A percentile compares a stretch with the other conserved stretches of the same genome.
phyloP scores from a whole-genome alignment of 805 yeast species.

The Wickerhamiella qilinensis region DNA sequence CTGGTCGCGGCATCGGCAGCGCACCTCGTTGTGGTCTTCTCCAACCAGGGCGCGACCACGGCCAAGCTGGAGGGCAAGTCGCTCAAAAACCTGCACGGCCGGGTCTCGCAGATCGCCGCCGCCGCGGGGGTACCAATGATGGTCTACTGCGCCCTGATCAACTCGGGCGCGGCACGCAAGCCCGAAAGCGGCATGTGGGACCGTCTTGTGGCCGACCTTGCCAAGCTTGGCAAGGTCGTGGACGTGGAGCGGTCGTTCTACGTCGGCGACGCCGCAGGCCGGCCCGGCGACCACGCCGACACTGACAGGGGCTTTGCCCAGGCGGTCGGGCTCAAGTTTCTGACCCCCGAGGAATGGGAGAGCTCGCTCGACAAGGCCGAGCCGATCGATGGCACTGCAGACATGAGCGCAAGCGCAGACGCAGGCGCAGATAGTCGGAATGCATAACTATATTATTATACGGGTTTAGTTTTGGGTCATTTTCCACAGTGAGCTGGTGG shows the following conservation, averaged over 20 bases:
- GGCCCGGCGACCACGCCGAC: conserved; percentile 62
- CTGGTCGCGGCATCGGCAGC: conserved; percentile 14
- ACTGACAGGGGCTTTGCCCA: conserved; percentile 60
- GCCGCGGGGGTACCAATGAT: conserved; percentile 28
- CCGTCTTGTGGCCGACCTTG: conserved; percentile 29
- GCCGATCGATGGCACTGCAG: too few relatives aligned
- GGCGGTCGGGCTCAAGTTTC: conserved; percentile 35
- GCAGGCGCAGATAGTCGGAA: too few relatives aligned
- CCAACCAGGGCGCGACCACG: conserved; percentile 69
- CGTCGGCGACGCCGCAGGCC: conserved; percentile 97
- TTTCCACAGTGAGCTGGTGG: too few relatives aligned
- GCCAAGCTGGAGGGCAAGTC: conserved; percentile 22
- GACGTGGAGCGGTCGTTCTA: conserved; percentile 36
- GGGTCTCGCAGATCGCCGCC: conserved; percentile 19
- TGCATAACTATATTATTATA: too few relatives aligned
- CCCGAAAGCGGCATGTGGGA: conserved; percentile 72
- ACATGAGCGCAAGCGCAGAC: not conserved
- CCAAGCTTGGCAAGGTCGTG: conserved; percentile 15
- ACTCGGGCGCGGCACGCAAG: conserved; percentile 28
- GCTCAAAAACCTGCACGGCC: conserved; percentile 21
- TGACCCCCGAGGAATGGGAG: conserved; percentile 58
- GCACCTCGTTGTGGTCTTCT: conserved; percentile 46
- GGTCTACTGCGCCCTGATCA: conserved; percentile 15
- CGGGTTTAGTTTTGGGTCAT: too few relatives aligned
- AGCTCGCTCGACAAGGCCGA: too few relatives aligned